Evolutionary conservation across 768 basidiomycete genomes (phyloP), one percentile per base, ranked within the genome.

Genomic region (Chalciporus pseudorubinellus): DNA sequence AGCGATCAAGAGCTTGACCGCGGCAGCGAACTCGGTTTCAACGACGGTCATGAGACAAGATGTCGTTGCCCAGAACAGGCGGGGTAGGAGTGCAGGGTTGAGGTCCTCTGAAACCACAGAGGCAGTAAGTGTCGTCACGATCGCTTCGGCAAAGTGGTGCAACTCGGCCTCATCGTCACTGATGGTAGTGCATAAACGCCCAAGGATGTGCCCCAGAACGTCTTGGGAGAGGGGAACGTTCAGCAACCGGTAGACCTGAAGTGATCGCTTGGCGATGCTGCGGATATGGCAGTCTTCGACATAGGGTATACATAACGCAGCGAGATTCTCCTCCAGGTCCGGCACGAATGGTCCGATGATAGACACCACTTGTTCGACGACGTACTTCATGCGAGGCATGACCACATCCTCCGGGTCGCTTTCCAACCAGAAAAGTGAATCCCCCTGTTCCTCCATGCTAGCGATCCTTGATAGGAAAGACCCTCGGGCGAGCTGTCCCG

Each of bases 211-310:
- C 1, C 89, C 88, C 16, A 97, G 76, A 67, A 90, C 86, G 8
- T 77, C 70, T 50, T 84, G 81, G 46, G 82, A 84, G 36, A 92
- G 78, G 22, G 78, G 74, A 0, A 92, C 87, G 63, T 83, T 80
- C 19, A 97, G 73, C 1, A 87, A 82, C 33, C 92, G 85, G 70
- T 91, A 93, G n/a, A 93, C 75, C 65, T 97, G 94, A 52, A 97
- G 74, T 10, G 93, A 95, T 28, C 93, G 81, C 71, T 89, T 91
- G 3, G 95, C 92, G 18, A 85, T 83, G 34, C 84, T 83, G 42
- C 92, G 83, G 54, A 92, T 91, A 14, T 90, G 87, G 61, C 92
- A 95, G 2, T 85, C 77, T 12, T 92, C 93, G 4, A 91, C 87
- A 85, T 95, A 97, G 24, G 76, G 71, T 51, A 97, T 70, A 10